phyloP scores from a whole-genome alignment of 805 yeast species.

The Ogataea pilisensis region DNA sequence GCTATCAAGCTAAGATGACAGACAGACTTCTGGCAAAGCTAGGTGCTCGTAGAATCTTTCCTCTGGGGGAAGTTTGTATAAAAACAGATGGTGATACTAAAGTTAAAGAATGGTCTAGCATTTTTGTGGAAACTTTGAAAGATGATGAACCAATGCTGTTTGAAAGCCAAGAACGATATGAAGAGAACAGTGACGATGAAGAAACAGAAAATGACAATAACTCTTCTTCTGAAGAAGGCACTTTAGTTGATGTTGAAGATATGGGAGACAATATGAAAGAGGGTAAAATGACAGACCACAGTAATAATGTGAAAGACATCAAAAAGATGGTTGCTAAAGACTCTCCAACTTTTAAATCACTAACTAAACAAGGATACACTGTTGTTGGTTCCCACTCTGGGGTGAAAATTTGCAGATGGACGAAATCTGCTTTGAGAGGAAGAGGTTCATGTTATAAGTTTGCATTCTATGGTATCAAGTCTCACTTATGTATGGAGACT shows the following conservation, averaged over 20 bases:
- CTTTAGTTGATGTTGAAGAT: slow-evolving; percentile 81
- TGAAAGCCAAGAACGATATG: slow-evolving; percentile 29
- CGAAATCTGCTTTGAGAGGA: slow-evolving; percentile 89
- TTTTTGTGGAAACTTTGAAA: slow-evolving; percentile 54
- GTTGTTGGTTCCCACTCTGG: slow-evolving; percentile 94
- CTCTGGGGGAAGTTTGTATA: slow-evolving; percentile 79
- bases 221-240: slow-evolving; percentile 34
- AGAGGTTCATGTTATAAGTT: slow-evolving; percentile 92
- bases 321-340: slow-evolving; percentile 88
- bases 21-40: slow-evolving; percentile 74
- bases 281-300: slow-evolving; percentile 6
- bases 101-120: slow-evolving; percentile 63
- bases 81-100: slow-evolving; percentile 59
- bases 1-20: slow-evolving; percentile 76
- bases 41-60: slow-evolving; percentile 84
- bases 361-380: slow-evolving; percentile 91
- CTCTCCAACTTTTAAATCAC: slow-evolving; percentile 82
- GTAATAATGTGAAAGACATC: slow-evolving; percentile 29
- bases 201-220: slow-evolving; percentile 15
- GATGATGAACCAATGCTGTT: slow-evolving; percentile 65
- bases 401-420: slow-evolving; percentile 94
- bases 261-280: slow-evolving; percentile 58
- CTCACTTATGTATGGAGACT: slow-evolving; percentile 93
- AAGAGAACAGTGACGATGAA: slow-evolving; percentile 11
- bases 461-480: slow-evolving; percentile 85